These are phyloP conservation scores for Calonectria crousiana DNA, from an alignment of 2,329 filamentous ascomycete genomes.

Conservation along the genomic window DNA sequence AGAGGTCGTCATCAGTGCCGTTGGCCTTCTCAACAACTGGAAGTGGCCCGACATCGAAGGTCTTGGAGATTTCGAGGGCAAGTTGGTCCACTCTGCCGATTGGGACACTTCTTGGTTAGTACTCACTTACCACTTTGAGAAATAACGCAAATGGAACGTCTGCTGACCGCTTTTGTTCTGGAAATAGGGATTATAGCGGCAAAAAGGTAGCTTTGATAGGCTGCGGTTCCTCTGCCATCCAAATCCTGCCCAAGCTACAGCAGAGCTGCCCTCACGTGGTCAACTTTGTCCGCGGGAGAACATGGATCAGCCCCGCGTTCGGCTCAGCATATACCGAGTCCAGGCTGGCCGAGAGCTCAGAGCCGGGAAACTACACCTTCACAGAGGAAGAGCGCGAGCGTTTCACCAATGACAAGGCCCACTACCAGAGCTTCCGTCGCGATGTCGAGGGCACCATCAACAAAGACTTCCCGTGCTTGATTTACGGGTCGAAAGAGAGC, in stretches of 20 bases:
- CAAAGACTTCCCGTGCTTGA: background rate
- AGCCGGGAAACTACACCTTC: background rate
- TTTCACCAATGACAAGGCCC: background rate
- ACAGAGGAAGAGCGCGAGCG: background rate
- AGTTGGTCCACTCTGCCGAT: background rate
- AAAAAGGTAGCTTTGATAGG: background rate
- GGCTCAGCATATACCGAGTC: background rate
- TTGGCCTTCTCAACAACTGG: background rate
- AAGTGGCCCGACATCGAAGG: background rate
- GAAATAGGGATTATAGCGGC: background rate
- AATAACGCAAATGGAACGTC: too few species aligned
- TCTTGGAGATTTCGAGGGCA: background rate
- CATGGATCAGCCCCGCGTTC: background rate
- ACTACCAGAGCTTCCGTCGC: background rate
- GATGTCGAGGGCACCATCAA: background rate
- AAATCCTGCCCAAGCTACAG: background rate
- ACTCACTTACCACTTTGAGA: too few species aligned
- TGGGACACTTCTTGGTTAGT: constrained; percentile 1
- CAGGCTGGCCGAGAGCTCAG: background rate
- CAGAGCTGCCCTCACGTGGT: background rate
- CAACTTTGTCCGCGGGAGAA: background rate
- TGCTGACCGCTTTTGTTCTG: too few species aligned
- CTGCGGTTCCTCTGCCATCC: background rate
- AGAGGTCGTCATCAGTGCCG: background rate
- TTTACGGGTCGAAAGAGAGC: background rate